A percentile compares a stretch with the other conserved stretches of the same genome.
These are phyloP conservation scores for Lumnitzera racemosa DNA, from an alignment of 345 rosid species.

Conservation along the genomic window DNA sequence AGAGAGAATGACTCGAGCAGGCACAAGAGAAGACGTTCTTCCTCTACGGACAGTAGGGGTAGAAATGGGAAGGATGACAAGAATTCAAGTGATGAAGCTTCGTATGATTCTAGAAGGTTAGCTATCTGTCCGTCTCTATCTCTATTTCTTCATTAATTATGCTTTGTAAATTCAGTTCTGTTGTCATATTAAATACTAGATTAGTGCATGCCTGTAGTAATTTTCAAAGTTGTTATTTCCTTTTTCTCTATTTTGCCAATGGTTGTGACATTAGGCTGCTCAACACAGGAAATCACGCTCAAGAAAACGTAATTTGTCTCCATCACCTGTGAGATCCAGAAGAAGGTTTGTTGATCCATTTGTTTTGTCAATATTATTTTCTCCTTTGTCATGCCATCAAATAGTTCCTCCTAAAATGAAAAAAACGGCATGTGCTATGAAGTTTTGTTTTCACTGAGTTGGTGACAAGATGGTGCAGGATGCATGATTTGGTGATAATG, in stretches of 20 bases:
- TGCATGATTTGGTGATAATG: no score
- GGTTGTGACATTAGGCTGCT: constrained; percentile 16
- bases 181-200: background rate
- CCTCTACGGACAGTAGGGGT: constrained; percentile 48
- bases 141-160: background rate
- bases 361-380: no score
- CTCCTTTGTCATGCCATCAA: no score
- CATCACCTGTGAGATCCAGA: constrained; percentile 76
- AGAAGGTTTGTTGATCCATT: constrained; percentile 46
- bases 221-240: constrained; percentile 1
- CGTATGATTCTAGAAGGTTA: constrained; percentile 76
- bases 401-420: no score
- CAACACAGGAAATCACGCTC: constrained; percentile 52
- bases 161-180: background rate
- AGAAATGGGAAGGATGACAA: constrained; percentile 42
- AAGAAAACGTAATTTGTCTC: constrained; percentile 50
- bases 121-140: constrained; percentile 1
- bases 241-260: background rate
- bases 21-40: constrained; percentile 60
- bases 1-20: constrained; percentile 49
- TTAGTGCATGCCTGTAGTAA: background rate
- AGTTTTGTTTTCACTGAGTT: no score
- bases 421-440: no score
- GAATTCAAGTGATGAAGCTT: constrained; percentile 54
- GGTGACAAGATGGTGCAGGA: no score